Conservation (phyloP, 352 stramenopile genomes). For the Phytopythium sindhum region DNA sequence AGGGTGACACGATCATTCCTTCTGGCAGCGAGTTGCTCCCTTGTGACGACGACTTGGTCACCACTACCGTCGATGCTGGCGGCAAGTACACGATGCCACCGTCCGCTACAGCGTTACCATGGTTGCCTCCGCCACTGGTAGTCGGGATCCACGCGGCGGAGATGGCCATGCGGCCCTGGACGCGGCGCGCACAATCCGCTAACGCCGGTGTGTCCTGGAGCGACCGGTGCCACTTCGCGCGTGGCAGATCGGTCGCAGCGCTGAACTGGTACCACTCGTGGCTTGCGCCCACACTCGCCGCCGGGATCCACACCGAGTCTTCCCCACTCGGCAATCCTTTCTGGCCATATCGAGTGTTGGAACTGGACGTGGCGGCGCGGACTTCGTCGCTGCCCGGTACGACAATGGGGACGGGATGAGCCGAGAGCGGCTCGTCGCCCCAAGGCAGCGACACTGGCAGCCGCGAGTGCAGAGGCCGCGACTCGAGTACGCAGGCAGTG, state of each 20-base stretch:
- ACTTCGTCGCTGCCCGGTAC: constrained; percentile 35
- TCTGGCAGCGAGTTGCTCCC: not conserved
- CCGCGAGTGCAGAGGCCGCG: constrained; percentile 16
- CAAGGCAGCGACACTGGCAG: constrained; percentile 1
- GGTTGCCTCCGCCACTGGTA: not conserved
- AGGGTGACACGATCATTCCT: not conserved
- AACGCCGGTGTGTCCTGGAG: constrained; percentile 57
- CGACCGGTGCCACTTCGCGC: constrained; percentile 44
- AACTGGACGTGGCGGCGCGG: not conserved
- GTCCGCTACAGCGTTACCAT: not conserved
- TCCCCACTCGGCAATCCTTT: no score
- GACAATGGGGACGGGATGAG: constrained; percentile 41
- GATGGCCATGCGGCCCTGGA: constrained; percentile 48
- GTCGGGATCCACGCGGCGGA: constrained; percentile 36
- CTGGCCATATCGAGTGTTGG: not conserved
- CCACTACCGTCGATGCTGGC: not conserved
- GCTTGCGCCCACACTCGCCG: constrained; percentile 43
- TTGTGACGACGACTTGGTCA: not conserved
- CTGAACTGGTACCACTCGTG: constrained; percentile 81
- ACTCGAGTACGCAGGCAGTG: constrained; percentile 46
- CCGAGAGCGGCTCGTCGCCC: constrained; percentile 42
- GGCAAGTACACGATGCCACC: not conserved
- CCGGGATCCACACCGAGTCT: constrained; percentile 15
- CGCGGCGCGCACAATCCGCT: constrained; percentile 28
- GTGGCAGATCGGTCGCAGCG: constrained; percentile 33